These are phyloP conservation scores for Begonia fuchsioides DNA, from an alignment of 306 rosid species.

Conservation along the genomic window DNA sequence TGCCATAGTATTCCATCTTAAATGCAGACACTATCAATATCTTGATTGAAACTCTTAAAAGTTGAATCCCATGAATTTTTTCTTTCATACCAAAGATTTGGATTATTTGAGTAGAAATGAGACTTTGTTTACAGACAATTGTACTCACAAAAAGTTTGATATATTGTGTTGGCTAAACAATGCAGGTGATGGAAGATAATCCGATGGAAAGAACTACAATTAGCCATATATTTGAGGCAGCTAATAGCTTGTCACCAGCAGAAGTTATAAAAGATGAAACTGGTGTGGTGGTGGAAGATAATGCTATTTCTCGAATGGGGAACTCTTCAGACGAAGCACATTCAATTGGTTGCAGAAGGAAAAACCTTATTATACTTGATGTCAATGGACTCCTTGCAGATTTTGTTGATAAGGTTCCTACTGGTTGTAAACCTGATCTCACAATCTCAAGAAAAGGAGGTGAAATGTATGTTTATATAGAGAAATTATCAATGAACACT, in stretches of 20 bases:
- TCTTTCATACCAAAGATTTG: too few relatives aligned
- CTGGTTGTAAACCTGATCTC: conserved; percentile 19
- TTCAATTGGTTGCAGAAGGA: conserved; percentile 18
- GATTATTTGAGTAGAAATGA: too few relatives aligned
- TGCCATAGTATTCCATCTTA: too few relatives aligned
- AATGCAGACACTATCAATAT: too few relatives aligned
- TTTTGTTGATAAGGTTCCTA: conserved; percentile 21
- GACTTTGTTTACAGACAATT: neutral
- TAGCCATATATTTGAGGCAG: too few relatives aligned
- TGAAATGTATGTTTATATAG: too few relatives aligned
- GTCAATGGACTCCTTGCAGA: conserved; percentile 83
- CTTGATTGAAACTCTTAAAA: too few relatives aligned
- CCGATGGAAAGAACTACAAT: neutral
- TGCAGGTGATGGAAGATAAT: conserved; percentile 17
- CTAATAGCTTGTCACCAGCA: neutral
- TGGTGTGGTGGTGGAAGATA: conserved; percentile 14
- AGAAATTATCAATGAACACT: too few relatives aligned
- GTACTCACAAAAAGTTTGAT: conserved; percentile 32
- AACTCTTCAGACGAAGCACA: conserved; percentile 3
- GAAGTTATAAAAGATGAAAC: conserved; percentile 14
- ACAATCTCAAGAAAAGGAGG: conserved; percentile 39
- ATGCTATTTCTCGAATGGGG: conserved; percentile 9
- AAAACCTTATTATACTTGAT: conserved; percentile 88
- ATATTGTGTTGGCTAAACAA: conserved; percentile 31
- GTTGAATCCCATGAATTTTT: too few relatives aligned